Conservation (phyloP, 345 rosid genomes). For the Dipteronia dyeriana region DNA sequence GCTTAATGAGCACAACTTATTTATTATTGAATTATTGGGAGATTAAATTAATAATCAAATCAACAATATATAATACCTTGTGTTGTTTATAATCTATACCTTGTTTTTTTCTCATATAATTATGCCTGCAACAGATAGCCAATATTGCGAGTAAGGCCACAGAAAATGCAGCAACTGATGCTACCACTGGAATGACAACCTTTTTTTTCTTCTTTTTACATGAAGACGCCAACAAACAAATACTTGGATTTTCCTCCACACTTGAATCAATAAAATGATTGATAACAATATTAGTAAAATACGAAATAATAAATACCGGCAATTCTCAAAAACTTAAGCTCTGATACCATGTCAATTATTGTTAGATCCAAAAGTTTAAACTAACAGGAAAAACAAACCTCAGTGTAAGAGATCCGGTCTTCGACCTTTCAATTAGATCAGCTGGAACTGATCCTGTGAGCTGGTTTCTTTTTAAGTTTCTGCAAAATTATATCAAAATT, state of each 20-base stretch:
- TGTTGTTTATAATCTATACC: conserved; percentile 14
- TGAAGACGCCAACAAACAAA: conserved; percentile 35
- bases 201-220: conserved; percentile 35
- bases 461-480: conserved; percentile 43
- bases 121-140: too few species aligned
- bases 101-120: conserved; percentile 14
- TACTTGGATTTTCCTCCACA: conserved; percentile 39
- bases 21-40: too few species aligned
- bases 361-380: too few species aligned
- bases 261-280: conserved; percentile 20
- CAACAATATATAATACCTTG: too few species aligned
- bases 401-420: conserved; percentile 29
- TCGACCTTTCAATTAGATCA: conserved; percentile 39
- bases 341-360: too few species aligned
- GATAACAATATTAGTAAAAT: too few species aligned
- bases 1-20: too few species aligned
- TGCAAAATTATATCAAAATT: conserved; percentile 8
- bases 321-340: too few species aligned
- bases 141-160: conserved; percentile 21
- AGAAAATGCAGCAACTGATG: conserved; percentile 32
- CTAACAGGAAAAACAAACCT: conserved; percentile 25
- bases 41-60: too few species aligned
- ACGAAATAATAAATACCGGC: too few species aligned
- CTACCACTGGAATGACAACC: conserved; percentile 35
- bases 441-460: conserved; percentile 49